Conservation (phyloP, 2,329 filamentous ascomycete species). For the Cladosporium sp. region DNA sequence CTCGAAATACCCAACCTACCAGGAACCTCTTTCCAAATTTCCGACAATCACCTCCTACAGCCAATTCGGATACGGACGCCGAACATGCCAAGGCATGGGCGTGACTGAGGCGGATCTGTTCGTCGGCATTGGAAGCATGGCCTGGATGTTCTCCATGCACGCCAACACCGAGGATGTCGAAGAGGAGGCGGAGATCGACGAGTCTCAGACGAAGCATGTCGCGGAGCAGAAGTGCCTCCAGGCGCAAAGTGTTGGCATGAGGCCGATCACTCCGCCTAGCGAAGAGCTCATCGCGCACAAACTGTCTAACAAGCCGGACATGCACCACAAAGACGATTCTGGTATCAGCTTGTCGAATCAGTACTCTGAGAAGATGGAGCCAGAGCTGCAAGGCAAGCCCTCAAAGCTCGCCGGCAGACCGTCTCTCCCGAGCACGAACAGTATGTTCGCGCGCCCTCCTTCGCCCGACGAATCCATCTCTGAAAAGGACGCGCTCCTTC, state of each 20-base stretch:
- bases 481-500: neutral
- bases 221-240: conserved; percentile 3
- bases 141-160: conserved; percentile 40
- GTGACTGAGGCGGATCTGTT: conserved; percentile 28
- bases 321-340: conserved; percentile 14
- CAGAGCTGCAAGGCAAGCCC: neutral
- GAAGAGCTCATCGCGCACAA: conserved; percentile 3
- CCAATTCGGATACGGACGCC: conserved; percentile 24
- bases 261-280: conserved; percentile 1
- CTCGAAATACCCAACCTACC: conserved; percentile 20
- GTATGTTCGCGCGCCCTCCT: neutral
- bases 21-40: conserved; percentile 21
- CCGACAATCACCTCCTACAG: conserved; percentile 22
- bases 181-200: neutral
- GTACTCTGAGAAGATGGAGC: neutral
- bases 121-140: conserved; percentile 37
- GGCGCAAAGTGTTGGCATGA: neutral
- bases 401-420: neutral
- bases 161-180: conserved; percentile 15
- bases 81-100: conserved; percentile 23
- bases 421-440: neutral
- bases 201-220: neutral
- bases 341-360: conserved; percentile 12
- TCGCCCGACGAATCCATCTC: neutral
- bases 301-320: neutral